Conservation (phyloP, 106 monocot genomes). For the Vanilla planifolia region DNA sequence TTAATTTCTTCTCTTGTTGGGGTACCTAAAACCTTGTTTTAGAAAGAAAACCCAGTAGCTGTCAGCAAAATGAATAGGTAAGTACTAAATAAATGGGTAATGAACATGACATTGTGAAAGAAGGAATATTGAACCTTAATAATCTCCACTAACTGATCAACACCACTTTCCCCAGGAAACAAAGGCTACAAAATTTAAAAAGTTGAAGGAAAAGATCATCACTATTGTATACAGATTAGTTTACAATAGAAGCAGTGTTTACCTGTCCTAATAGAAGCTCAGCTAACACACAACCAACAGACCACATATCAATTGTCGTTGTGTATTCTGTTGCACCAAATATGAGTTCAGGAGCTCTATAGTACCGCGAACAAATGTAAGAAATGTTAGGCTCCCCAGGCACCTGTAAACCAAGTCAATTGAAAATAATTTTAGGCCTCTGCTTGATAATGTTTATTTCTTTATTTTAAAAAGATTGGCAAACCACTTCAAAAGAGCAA, state of each 20-base stretch:
- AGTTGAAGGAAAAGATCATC: background rate
- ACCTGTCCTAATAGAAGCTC: constrained; percentile 56
- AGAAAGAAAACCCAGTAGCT: background rate
- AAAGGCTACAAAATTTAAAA: constrained; percentile 34
- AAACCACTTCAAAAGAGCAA: too few relatives aligned
- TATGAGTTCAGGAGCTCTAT: constrained; percentile 67
- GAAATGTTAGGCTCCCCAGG: constrained; percentile 56
- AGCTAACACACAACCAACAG: constrained; percentile 55
- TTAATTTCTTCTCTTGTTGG: constrained; percentile 49
- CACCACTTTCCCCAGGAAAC: constrained; percentile 67
- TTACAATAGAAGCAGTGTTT: background rate
- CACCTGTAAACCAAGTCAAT: constrained; percentile 19
- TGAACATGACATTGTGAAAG: background rate
- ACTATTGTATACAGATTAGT: too few relatives aligned
- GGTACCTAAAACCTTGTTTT: constrained; percentile 40
- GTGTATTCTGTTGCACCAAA: constrained; percentile 68
- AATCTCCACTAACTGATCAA: constrained; percentile 60
- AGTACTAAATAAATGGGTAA: background rate
- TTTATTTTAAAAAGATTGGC: too few relatives aligned
- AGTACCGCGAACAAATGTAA: constrained; percentile 61
- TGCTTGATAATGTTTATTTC: too few relatives aligned
- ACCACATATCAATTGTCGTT: constrained; percentile 65
- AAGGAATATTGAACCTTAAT: constrained; percentile 44
- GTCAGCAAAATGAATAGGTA: background rate
- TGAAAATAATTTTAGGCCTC: too few relatives aligned